Base-by-base conservation (phyloP, 2,329 filamentous ascomycete genomes). In the Fusarium nurragi region DNA sequence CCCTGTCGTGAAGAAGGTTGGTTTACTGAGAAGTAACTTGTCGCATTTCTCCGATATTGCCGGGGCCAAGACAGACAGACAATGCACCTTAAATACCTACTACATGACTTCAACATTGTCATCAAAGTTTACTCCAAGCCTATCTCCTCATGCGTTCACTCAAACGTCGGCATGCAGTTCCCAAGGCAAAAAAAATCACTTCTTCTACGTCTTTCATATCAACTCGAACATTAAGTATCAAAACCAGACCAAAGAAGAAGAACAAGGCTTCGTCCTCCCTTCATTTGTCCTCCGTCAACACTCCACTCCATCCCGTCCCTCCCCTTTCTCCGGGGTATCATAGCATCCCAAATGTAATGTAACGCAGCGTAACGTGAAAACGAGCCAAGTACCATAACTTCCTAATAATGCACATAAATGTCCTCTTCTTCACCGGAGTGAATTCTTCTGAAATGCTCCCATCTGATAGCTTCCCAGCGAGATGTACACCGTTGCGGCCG, bases 401-500 rank as follows among this genome's bases (percentile, higher is more conserved):
- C 49, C 68, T 61, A 62, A 52, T 69, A 71, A 67, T 68, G 68
- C 60, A 69, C 53, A 64, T 64, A 36, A 41, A 30, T 60, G 18
- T 55, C 58, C 43, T 51, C 41, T 57, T 53, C 49, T 65, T 64
- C 43, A 40, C 52, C 54, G 50, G 22, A 44, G 50, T 58, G 45
- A 38, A 55, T 48, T 22, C n/a, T 47, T 37, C 47, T 54, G 54
- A 71, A 60, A 64, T 71, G 61, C 52, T 59, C 64, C 60, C 54
- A 60, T 67, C 55, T 67, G 45, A 56, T 64, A 48, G 49, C 30
- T 61, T 53, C 52, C 57, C 53, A 60, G 43, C 58, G 48, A 65
- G 48, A 64, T 72, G 49, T 72, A 74, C 69, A 74, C 69, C 65
- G 64, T 74, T 59, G 64, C 63, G 67, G 47, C 67, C 62, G 65